A percentile compares a stretch with the other conserved stretches of the same genome.
These are phyloP conservation scores for Westerdykella sp. DNA, from an alignment of 2,329 filamentous ascomycete species.

Conservation along the genomic window DNA sequence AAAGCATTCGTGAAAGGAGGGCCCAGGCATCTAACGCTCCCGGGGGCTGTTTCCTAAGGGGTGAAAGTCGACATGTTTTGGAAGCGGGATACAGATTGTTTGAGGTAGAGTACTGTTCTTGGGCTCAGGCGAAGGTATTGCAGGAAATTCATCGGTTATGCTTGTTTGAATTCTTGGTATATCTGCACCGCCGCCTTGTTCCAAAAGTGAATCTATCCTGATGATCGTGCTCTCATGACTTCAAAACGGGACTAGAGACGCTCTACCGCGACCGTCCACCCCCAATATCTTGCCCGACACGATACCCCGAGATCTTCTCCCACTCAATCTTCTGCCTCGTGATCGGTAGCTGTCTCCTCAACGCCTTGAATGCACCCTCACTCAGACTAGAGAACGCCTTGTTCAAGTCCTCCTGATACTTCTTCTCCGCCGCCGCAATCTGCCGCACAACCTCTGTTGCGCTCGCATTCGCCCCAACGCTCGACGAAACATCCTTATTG, in stretches of 20 bases:
- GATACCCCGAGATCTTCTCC: conserved; percentile 95
- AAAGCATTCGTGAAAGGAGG: too few relatives aligned
- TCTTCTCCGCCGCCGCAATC: conserved; percentile 75
- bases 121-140: too few relatives aligned
- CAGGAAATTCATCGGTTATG: too few relatives aligned
- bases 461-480: conserved; percentile 52
- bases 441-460: conserved; percentile 67
- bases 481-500: conserved; percentile 64
- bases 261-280: conserved; percentile 39
- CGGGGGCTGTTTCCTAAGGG: too few relatives aligned
- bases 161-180: too few relatives aligned
- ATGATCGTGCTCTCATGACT: too few relatives aligned
- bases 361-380: conserved; percentile 89
- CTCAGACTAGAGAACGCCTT: conserved; percentile 79
- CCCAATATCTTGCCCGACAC: conserved; percentile 49
- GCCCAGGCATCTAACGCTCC: too few relatives aligned
- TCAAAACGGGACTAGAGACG: not conserved
- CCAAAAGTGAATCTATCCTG: too few relatives aligned
- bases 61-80: too few relatives aligned
- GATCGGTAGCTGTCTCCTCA: conserved; percentile 88
- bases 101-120: too few relatives aligned
- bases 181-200: too few relatives aligned
- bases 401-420: conserved; percentile 95
- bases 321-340: conserved; percentile 99
- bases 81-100: too few relatives aligned